Evolutionary conservation across 768 basidiomycete genomes (phyloP).

Genomic region (Leccinum incarnatum): DNA sequence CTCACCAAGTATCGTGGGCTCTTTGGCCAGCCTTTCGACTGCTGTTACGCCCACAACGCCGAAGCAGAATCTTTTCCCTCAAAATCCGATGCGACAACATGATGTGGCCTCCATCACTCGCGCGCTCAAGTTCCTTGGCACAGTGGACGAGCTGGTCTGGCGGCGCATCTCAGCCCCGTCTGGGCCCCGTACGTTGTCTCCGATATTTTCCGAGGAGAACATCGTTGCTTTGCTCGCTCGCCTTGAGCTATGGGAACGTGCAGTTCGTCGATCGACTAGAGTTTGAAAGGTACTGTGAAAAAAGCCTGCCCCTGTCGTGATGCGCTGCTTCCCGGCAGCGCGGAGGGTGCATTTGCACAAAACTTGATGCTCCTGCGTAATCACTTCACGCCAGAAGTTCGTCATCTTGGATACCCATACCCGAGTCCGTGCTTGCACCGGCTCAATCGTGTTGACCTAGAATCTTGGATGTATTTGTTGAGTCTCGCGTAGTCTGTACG

Average conservation of each 20-base stretch:
- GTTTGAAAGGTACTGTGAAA: constrained; percentile 3
- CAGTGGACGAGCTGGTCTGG: constrained; percentile 31
- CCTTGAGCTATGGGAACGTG: constrained; percentile 29
- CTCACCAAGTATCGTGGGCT: neutral
- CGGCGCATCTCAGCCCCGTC: constrained; percentile 14
- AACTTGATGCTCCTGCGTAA: neutral
- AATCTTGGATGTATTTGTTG: neutral
- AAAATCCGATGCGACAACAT: constrained; percentile 1
- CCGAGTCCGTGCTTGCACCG: neutral
- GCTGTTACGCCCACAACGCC: neutral
- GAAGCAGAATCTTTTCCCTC: neutral
- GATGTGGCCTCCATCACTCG: constrained; percentile 22
- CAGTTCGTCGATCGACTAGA: constrained; percentile 22
- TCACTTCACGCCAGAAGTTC: neutral
- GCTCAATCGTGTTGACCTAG: neutral
- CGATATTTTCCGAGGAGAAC: constrained; percentile 28
- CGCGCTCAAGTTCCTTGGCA: constrained; percentile 24
- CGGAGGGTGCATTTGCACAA: neutral
- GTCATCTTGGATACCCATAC: neutral
- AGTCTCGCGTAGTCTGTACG: neutral
- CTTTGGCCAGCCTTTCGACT: neutral
- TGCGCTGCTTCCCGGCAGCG: neutral
- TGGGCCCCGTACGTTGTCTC: constrained; percentile 9
- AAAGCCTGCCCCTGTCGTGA: neutral
- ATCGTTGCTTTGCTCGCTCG: constrained; percentile 21